Base-by-base conservation (phyloP, 257 asterid species). In the Solanum lignicaule region DNA sequence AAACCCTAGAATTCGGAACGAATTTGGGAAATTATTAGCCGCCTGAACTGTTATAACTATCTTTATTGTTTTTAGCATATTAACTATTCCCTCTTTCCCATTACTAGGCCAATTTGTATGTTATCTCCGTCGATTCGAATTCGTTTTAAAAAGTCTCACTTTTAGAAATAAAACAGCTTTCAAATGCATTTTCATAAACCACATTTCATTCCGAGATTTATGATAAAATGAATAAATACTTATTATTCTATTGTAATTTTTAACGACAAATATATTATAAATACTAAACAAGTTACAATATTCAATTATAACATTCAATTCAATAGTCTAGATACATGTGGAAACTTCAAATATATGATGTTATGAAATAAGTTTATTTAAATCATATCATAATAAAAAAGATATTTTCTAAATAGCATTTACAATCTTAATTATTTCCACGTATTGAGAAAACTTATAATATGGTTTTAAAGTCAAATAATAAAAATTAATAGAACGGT, bases 1-100 rank as follows among this genome's bases (percentile, higher is more conserved):
- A 89, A 86, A 88, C 91, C 93, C 89, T 90, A 87, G 85, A 15
- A 68, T 66, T 18, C 46, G 38, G 75, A 25, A 60, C 21, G 72
- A 88, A 86, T 84, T 84, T 69, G 91, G 86, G 81, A 85, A 35
- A 81, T 73, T 48, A 62, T n/a, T 16, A 41, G 85, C 39, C 66
- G 85, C 66, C 66, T 14, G 33, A 7, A 43, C 23, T 43, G 36
- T 6, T 78, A 41, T 0, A 41, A 78, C 35, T 41, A 41, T 20
- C 14, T 76, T 39, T 39, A n/a, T 78, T 41, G 15, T 25, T 76
- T 78, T 38, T 38, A 76, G 58, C 48, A 21, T 11, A 9, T n/a
- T 21, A 35, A 73, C 4, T 68, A 13, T 29, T 27, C 75, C 36
- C 35, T 66, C 20, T 10, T 69, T 69, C 1, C 16, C 35, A 9